Evolutionary conservation across 163 green algal species (phyloP).

Genomic region (Trebouxia gelatinosa): DNA sequence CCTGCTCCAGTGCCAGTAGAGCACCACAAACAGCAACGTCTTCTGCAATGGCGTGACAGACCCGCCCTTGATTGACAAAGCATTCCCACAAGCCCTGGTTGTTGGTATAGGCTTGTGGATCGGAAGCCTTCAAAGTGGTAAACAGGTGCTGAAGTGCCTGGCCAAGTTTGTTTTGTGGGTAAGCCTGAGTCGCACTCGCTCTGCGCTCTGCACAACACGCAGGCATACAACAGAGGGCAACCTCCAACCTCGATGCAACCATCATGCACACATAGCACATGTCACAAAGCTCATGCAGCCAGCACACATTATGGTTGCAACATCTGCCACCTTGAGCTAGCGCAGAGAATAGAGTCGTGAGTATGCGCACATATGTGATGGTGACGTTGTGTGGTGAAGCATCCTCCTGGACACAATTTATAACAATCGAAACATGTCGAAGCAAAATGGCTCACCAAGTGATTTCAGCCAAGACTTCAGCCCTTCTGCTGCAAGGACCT

Average conservation of each 20-base stretch:
- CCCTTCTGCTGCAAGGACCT: neutral
- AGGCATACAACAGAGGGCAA: neutral
- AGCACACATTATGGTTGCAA: neutral
- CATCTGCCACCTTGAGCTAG: neutral
- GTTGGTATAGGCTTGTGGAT: no score
- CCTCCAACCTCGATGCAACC: neutral
- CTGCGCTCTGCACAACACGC: neutral
- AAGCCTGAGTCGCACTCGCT: no score
- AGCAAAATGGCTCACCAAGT: neutral
- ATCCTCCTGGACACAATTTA: neutral
- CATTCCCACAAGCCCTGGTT: no score
- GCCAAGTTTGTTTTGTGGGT: no score
- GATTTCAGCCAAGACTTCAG: neutral
- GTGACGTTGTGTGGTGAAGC: neutral
- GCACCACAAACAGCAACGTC: no score
- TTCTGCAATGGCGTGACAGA: no score
- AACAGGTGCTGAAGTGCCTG: no score
- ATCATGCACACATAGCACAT: neutral
- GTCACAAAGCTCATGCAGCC: neutral
- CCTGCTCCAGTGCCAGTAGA: no score
- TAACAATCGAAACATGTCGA: neutral
- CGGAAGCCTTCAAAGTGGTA: no score
- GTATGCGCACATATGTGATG: neutral
- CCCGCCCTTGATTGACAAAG: no score
- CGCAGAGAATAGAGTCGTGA: neutral